These are phyloP conservation scores for Oldenlandia corymbosa DNA, from an alignment of 257 asterid species.

Conservation along the genomic window DNA sequence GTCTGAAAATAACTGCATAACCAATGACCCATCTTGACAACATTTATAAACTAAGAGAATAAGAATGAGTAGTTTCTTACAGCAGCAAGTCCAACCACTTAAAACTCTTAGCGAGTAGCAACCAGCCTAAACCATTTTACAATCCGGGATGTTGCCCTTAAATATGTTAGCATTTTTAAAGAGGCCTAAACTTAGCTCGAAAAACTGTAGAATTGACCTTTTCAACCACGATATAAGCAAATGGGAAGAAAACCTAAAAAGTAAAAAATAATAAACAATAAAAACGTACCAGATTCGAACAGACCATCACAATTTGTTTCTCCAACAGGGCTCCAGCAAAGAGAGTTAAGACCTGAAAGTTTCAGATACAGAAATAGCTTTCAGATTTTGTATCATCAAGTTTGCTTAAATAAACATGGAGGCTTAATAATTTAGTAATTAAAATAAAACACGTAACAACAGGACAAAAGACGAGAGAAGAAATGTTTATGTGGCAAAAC, in stretches of 20 bases:
- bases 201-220: neutral
- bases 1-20: neutral
- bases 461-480: no score
- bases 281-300: conserved; percentile 80
- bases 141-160: no score
- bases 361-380: conserved; percentile 14
- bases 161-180: neutral
- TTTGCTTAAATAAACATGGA: neutral
- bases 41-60: no score
- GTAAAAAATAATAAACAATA: neutral
- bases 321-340: conserved; percentile 90
- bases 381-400: conserved; percentile 10
- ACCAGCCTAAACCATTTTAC: no score
- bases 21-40: no score
- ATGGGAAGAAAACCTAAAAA: neutral
- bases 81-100: no score
- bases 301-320: conserved; percentile 72
- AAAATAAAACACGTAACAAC: neutral
- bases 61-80: no score
- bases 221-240: neutral
- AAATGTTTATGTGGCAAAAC: no score
- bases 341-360: conserved; percentile 70
- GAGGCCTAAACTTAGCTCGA: neutral
- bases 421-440: neutral
- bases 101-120: no score